Conservation (phyloP, 805 yeast species). For the Candida orba region DNA sequence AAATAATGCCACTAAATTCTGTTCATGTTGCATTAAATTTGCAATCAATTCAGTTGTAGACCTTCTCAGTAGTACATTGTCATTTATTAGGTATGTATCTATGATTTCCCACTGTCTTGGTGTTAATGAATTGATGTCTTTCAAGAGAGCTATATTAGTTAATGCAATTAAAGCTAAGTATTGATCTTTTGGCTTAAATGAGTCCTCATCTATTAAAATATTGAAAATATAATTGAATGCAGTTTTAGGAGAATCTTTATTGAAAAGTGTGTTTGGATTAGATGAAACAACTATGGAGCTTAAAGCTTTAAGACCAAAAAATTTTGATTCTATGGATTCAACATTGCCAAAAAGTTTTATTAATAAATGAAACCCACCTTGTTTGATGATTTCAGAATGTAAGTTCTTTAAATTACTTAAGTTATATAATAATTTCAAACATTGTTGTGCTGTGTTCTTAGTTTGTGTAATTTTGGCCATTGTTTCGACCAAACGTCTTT, state of each 20-base stretch:
- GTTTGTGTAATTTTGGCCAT: constrained; percentile 16
- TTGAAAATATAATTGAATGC: constrained; percentile 31
- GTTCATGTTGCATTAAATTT: constrained; percentile 42
- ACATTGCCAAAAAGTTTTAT: constrained; percentile 19
- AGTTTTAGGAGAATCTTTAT: constrained; percentile 15
- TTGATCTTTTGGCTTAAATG: constrained; percentile 27
- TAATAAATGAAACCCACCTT: constrained; percentile 38
- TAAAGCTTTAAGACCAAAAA: constrained; percentile 34
- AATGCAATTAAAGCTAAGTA: constrained; percentile 56
- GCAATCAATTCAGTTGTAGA: constrained; percentile 59
- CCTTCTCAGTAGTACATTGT: constrained; percentile 43
- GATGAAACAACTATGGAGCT: constrained; percentile 37
- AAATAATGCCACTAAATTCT: constrained; percentile 48
- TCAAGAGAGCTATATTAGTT: constrained; percentile 51
- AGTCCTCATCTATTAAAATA: constrained; percentile 22
- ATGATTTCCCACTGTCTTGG: constrained; percentile 37
- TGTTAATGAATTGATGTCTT: constrained; percentile 28
- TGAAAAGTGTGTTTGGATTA: constrained; percentile 38
- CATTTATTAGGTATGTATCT: constrained; percentile 36
- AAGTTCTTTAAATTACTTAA: constrained; percentile 19
- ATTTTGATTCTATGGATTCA: constrained; percentile 6
- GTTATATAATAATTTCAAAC: constrained; percentile 26
- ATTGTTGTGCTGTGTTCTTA: constrained; percentile 20
- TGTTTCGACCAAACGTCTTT: constrained; percentile 14
- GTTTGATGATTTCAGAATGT: constrained; percentile 31